Base-by-base conservation (phyloP, 306 rosid species). In the Cicer chorassanicum region DNA sequence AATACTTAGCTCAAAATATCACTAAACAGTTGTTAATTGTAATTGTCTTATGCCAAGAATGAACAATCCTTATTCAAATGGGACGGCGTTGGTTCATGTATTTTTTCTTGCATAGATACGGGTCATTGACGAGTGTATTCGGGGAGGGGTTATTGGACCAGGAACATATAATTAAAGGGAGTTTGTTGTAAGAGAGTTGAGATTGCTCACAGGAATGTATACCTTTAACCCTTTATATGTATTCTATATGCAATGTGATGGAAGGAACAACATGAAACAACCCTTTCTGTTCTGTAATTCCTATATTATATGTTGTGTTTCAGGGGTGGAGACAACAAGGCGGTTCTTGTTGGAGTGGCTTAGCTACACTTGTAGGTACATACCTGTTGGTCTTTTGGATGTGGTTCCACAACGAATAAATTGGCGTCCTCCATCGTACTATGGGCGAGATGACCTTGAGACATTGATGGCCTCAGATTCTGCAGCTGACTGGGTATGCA, bases 291-390 rank as follows among this genome's bases (percentile, higher is more conserved):
- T 61, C 39, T 42, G 51, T 55, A 36, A 10, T 18, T 60, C 41
- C n/a, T 36, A 19, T 46, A 73, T 65, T 39, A 7, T 78, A 49
- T 70, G 49, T 39, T 59, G 55, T 54, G 63, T 75, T 56, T 55
- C 84, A 94, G 97, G 98, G 45, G 97, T 91, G 45, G 98, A 94
- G 86, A 94, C 95, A 57, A 91, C 97, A 6, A 86, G 98, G 81
- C 89, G 88, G 40, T 94, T 94, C 79, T 82, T 94, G 73, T 82
- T 94, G 82, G 97, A 91, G 85, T 90, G 98, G 98, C 97, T 94
- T 73, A 89, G 98, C 91, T 88, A 94, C 85, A 85, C 93, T 19
- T 90, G 74, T 73, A 87, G 97, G 80, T 94, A 94, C 56, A 41
- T 94, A 75, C 98, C 98, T 8, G 93, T 91, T 67, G 93, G 96